Base-by-base conservation (phyloP, 2,329 filamentous ascomycete species). In the Cyphellophora attinorum region DNA sequence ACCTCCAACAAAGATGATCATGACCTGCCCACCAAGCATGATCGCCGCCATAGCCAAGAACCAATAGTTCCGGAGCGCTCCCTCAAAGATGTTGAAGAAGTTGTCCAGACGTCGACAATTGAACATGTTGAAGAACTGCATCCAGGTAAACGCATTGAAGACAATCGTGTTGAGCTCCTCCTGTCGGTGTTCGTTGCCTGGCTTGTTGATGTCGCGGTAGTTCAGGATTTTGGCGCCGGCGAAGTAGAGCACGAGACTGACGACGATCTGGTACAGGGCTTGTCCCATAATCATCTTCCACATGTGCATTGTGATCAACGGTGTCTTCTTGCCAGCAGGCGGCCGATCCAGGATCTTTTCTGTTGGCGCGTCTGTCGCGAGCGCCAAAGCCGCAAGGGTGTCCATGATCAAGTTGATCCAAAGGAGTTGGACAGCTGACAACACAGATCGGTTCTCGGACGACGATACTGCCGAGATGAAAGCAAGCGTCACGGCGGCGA, bases 281-380 rank as follows among this genome's bases (percentile, higher is more conserved):
- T 96, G 86, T 2, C 88, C 89, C 29, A 94, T 72, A 42, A 96
- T 95, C 89, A 96, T 96, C 69, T 96, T 96, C 89, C 89, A 93
- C 89, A 96, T 96, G 12, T 81, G 88, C 19, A 81, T 66, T 1
- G 85, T 93, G 49, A 96, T 89, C 5, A 89, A 65, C 2, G 80
- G 69, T 5, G 80, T 79, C 17, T 74, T 79, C 52, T 85, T 86
- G 2, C 77, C 72, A 38, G 83, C 76, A 1, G 83, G 83, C 58
- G 85, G 85, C 37, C 86, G 76, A 49, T 93, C 67, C 32, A 94
- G 64, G 17, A 93, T 79, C 47, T 76, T 81, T 33, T 82, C 79
- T 8, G 81, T 81, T 1, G 86, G 86, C n/a, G 85, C 84, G 54
- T 94, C 86, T 2, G 86, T 94, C 2, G 86, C 86, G 34, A 94